Base-by-base conservation (phyloP, 495 filamentous ascomycete genomes). In the Penicillium canariense region DNA sequence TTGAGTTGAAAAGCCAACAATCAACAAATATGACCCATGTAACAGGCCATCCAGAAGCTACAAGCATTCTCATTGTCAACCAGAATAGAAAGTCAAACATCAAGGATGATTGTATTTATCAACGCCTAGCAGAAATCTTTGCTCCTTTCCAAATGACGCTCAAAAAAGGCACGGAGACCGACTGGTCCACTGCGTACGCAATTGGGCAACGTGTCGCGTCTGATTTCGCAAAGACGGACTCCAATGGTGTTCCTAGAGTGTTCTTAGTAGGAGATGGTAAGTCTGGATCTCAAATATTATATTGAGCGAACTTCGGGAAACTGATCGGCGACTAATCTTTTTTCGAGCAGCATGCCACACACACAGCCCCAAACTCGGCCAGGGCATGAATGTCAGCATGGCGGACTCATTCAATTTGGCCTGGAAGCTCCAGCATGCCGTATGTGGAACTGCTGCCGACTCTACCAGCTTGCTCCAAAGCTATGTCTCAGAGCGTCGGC, bases 341-440 rank as follows among this genome's bases (percentile, higher is more conserved):
- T n/a, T n/a, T n/a, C n/a, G n/a, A n/a, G n/a, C n/a, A 70, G 69
- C 69, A 4, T 72, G 69, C 2, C 84, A 86, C 60, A 84, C 81
- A 0, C 83, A 86, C 52, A 84, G 82, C 6, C 88, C 88, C 5
- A 90, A 90, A 75, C 86, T 70, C 22, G 89, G 88, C 4, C 89
- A 93, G 75, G 89, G 89, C 32, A 91, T 93, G 88, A 95, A 95
- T 62, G 85, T 89, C 9, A 87, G 86, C 1, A 89, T 94, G 77
- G 82, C 90, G 53, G 90, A 95, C 62, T 84, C 85, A 4, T 83
- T 83, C 60, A 93, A 94, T 61, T 74, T 95, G 3, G 87, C 84
- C 6, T 95, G 90, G 90, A 94, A 93, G 66, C 80, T 95, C 25
- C n/a, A n/a, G n/a, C n/a, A n/a, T n/a, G n/a, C n/a, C n/a, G n/a